Evolutionary conservation across 768 basidiomycete species (phyloP), one percentile per base, ranked within the genome.

Genomic region (Boletus subparvulus): DNA sequence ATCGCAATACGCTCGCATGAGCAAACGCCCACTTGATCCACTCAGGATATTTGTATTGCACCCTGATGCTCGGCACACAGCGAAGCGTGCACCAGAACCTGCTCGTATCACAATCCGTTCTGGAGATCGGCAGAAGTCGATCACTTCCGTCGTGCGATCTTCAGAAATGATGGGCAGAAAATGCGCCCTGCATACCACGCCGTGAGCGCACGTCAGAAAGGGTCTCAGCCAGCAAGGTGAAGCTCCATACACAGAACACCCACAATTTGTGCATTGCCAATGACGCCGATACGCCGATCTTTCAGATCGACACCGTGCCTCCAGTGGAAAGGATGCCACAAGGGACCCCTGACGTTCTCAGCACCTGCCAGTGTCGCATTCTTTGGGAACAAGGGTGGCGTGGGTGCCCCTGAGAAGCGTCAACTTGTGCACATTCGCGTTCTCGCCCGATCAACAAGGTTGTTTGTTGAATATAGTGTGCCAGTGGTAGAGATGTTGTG

Each of bases 241-340:
- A 58, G 26, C 44, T 36, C 74, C 77, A 61, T 63, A 84, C 78
- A 78, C 84, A 41, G 81, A 83, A 58, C 80, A 84, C 4, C 83
- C 85, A 21, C n/a, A n/a, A n/a, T n/a, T 21, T 21, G 21, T 21
- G 21, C 21, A 63, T 85, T 85, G 39, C 85, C 85, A 63, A 86
- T 80, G 14, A 87, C 80, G 1, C 80, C 84, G 8, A 88, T 77
- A 28, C 75, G 72, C 68, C 83, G 84, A 2, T 78, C 79, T 55
- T 70, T 71, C 53, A 86, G 64, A 43, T 75, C 65, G 17, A 86
- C 76, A 61, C 80, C 80, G 47, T 83, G 80, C 44, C 76, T 69
- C 83, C 84, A 88, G 52, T 67, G 63, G 21, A 81, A 78, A 32
- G 84, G 82, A 66, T 86, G 86, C 72, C 80, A 86, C 17, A 74